phyloP scores from a whole-genome alignment of 805 yeast genomes.

The Saitoella complicata region DNA sequence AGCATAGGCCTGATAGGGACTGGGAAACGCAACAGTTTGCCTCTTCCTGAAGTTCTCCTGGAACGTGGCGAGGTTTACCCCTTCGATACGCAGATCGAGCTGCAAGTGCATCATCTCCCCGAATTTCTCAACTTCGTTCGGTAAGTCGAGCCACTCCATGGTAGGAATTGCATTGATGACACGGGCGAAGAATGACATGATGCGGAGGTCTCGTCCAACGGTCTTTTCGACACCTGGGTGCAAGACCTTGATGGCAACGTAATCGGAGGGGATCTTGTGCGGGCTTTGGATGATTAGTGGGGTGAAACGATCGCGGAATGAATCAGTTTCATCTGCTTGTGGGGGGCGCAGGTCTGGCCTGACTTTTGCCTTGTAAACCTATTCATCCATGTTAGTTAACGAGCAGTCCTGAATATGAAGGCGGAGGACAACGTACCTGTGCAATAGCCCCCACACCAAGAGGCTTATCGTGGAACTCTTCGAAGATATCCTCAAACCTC shows the following conservation, averaged over 20 bases:
- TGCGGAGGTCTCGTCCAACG: slow-evolving; percentile 63
- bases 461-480: slow-evolving; percentile 57
- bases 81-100: slow-evolving; percentile 79
- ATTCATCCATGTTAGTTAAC: too few species aligned
- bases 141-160: slow-evolving; percentile 94
- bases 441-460: slow-evolving; percentile 98
- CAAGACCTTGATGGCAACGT: slow-evolving; percentile 80
- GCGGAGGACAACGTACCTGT: slow-evolving; percentile 26
- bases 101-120: slow-evolving; percentile 74
- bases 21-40: slow-evolving; percentile 61
- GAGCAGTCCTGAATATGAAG: too few species aligned
- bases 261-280: slow-evolving; percentile 10
- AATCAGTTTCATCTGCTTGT: too few species aligned
- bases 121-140: slow-evolving; percentile 85
- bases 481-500: slow-evolving; percentile 57
- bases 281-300: too few species aligned
- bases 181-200: slow-evolving; percentile 69
- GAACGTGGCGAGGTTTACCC: slow-evolving; percentile 59
- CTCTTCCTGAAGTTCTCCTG: slow-evolving; percentile 45
- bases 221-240: slow-evolving; percentile 71
- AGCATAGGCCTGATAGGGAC: slow-evolving; percentile 47
- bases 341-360: too few species aligned
- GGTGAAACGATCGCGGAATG: too few species aligned
- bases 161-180: slow-evolving; percentile 63
- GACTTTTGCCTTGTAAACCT: too few species aligned